phyloP scores from a whole-genome alignment of 345 rosid species.

The Pugionium dolabratum region DNA sequence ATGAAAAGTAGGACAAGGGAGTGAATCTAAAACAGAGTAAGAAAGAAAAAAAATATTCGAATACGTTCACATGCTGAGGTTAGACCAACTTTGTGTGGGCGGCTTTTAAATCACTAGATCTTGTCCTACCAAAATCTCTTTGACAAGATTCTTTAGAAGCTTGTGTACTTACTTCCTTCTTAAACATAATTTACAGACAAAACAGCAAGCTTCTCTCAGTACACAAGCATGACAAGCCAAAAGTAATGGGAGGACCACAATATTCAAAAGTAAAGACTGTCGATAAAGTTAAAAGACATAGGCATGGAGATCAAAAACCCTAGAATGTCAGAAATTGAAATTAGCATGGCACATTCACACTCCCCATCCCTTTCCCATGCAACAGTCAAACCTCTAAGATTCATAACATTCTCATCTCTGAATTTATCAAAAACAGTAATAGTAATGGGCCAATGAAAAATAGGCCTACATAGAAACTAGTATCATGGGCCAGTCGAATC shows the following conservation, averaged over 20 bases:
- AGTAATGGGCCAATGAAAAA: constrained; percentile 13
- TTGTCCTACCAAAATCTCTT: constrained; percentile 21
- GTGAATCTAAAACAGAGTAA: constrained; percentile 14
- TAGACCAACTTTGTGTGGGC: constrained; percentile 39
- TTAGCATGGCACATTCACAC: constrained; percentile 30
- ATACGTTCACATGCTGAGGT: constrained; percentile 38
- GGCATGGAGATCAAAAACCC: constrained; percentile 25
- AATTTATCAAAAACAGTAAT: background rate
- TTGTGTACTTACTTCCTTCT: constrained; percentile 12
- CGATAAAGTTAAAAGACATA: constrained; percentile 27
- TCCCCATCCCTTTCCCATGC: constrained; percentile 42
- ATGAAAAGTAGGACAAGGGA: constrained; percentile 7
- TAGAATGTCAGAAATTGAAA: constrained; percentile 24
- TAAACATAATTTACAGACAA: constrained; percentile 24
- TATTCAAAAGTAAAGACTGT: constrained; percentile 14
- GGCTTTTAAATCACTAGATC: constrained; percentile 38
- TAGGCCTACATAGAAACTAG: constrained; percentile 20
- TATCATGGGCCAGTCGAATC: constrained; percentile 25
- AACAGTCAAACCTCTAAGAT: constrained; percentile 32
- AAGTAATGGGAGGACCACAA: constrained; percentile 41
- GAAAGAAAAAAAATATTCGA: constrained; percentile 27
- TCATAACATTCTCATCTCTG: constrained; percentile 21
- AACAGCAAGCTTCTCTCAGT: constrained; percentile 29
- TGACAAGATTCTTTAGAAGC: constrained; percentile 25
- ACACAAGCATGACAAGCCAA: constrained; percentile 37